Base-by-base conservation (phyloP, 345 rosid genomes). In the Luvunga scandens region DNA sequence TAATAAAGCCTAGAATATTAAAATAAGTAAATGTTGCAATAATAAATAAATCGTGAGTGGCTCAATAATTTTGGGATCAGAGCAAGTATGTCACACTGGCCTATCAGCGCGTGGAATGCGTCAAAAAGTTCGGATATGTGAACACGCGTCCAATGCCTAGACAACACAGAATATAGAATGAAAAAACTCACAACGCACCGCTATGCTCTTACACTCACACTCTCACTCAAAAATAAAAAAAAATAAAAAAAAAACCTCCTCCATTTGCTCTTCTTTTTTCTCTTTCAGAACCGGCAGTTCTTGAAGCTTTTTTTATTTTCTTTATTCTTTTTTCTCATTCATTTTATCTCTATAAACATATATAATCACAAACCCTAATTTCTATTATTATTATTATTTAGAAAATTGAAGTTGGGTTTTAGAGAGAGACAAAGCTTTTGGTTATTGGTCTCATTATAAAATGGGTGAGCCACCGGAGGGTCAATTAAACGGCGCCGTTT, bases 381-480 rank as follows among this genome's bases (percentile, higher is more conserved):
- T 71, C 55, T 0, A 12, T 13, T 45, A 45, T 45, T 42, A 42
- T 42, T 42, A 42, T 42, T 31, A 53, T 75, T 50, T 18, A 68
- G 14, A 27, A 48, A 42, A 24, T 24, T 22, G 27, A 39, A 39
- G 62, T 30, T 16, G n/a, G 66, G 34, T 31, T 30, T 12, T 21
- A 31, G 53, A 6, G 63, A 55, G 45, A 31, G 14, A 55, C 50
- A 13, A 45, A 12, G 50, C 50, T 12, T 53, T 6, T 53, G 57
- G 22, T 53, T 50, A 18, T 53, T 53, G 18, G 21, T 53, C 57
- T 28, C 19, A 31, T 8, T n/a, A 45, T 21, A 10, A 64, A 57
- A 92, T 92, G 97, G 95, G 86, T 56, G 97, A 92, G 63, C 72
- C 81, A 39, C 70, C 89, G 33, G 90, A 86, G 75, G 80, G 61